phyloP scores from a whole-genome alignment of 352 stramenopile species.

The Blastocystis hominis region DNA sequence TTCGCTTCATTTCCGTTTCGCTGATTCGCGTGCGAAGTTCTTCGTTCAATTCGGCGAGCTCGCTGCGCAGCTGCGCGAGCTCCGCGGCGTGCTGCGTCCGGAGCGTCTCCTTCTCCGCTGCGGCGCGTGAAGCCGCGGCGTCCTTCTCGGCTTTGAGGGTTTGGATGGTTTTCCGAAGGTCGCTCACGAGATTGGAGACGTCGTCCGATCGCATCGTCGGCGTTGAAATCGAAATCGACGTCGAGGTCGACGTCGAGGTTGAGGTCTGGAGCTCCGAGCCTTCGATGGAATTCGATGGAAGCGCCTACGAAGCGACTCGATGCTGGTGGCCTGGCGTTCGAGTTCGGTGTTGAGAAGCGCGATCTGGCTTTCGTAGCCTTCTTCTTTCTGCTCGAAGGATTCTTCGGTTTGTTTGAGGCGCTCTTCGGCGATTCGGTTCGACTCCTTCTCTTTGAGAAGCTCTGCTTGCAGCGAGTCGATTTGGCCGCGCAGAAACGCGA shows the following conservation, averaged over 20 bases:
- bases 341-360: background rate
- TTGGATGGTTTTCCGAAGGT: background rate
- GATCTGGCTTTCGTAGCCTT: conserved; percentile 35
- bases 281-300: background rate
- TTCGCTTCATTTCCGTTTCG: background rate
- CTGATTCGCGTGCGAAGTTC: background rate
- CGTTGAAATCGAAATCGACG: background rate
- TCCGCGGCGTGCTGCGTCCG: background rate
- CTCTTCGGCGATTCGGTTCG: background rate
- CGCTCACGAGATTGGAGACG: background rate
- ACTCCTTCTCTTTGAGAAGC: background rate
- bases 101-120: background rate
- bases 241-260: background rate
- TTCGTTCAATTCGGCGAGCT: background rate
- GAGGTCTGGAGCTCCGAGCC: background rate
- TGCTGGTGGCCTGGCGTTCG: background rate
- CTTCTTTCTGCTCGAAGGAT: background rate
- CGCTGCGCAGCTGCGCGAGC: background rate
- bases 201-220: background rate
- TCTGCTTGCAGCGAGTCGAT: background rate
- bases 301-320: background rate
- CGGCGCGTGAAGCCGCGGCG: background rate
- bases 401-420: background rate
- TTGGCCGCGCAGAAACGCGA: background rate
- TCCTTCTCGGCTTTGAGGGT: conserved; percentile 11